Percentiles rank a stretch among this genome's conserved stretches.
phyloP scores from a whole-genome alignment of 441 rosid genomes.

The Pelargonium citronellum region DNA sequence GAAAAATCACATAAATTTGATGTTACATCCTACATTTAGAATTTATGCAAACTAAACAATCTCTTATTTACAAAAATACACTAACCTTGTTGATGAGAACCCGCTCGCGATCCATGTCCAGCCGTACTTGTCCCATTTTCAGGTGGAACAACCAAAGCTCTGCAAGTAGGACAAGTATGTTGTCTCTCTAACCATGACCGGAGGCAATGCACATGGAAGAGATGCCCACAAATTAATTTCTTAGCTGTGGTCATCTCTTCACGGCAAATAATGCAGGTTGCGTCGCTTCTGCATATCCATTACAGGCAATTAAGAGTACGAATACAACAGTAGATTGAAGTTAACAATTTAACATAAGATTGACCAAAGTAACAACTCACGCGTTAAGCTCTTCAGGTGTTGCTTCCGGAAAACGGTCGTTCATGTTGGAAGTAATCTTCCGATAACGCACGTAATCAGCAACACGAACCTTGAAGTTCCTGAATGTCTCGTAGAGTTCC shows the following conservation, averaged over 20 bases:
- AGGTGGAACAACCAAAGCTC: conserved; percentile 87
- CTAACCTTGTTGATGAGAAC: conserved; percentile 56
- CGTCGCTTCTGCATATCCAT: conserved; percentile 69
- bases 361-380: conserved; percentile 38
- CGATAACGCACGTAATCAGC: conserved; percentile 90
- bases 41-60: no score
- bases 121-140: conserved; percentile 50
- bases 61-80: neutral
- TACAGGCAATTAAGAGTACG: conserved; percentile 22
- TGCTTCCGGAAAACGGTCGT: conserved; percentile 92
- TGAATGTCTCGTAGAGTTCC: conserved; percentile 93
- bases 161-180: conserved; percentile 93
- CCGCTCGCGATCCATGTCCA: conserved; percentile 44
- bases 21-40: no score
- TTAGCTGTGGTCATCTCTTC: conserved; percentile 97
- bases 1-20: no score
- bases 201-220: conserved; percentile 94
- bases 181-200: conserved; percentile 98
- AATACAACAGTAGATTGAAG: conserved; percentile 6
- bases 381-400: conserved; percentile 80
- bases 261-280: conserved; percentile 91
- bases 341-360: neutral
- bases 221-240: conserved; percentile 87
- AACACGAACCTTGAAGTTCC: conserved; percentile 85
- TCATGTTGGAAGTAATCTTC: conserved; percentile 93